Percentiles rank a stretch among this genome's conserved stretches.
phyloP scores from a whole-genome alignment of 106 monocot genomes.

The Agapanthus africanus region DNA sequence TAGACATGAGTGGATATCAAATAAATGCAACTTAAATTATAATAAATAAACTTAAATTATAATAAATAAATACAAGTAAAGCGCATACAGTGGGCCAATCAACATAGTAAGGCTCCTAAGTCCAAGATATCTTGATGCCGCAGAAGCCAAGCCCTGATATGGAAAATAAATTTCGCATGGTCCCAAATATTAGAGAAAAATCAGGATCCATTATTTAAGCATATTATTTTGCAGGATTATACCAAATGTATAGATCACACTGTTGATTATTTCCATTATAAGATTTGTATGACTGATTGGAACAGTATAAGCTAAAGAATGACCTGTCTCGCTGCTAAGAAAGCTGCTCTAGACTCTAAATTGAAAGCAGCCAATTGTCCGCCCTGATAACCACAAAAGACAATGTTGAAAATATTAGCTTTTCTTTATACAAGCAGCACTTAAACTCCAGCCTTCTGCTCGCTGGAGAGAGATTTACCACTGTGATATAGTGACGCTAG shows the following conservation, averaged over 20 bases:
- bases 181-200: background rate
- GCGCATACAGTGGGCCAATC: conserved; percentile 77
- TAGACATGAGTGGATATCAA: background rate
- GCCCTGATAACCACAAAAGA: too few relatives aligned
- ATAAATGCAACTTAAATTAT: background rate
- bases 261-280: background rate
- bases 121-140: conserved; percentile 77
- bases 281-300: background rate
- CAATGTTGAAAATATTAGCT: too few relatives aligned
- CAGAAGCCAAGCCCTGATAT: conserved; percentile 65
- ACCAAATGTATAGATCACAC: background rate
- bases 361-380: conserved; percentile 81
- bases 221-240: background rate
- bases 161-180: background rate
- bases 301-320: conserved; percentile 9
- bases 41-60: background rate
- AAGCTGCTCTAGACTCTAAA: conserved; percentile 71
- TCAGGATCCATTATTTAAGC: background rate
- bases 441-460: too few relatives aligned
- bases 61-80: background rate
- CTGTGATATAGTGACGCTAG: too few relatives aligned
- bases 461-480: too few relatives aligned
- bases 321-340: conserved; percentile 86
- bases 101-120: conserved; percentile 70
- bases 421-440: too few relatives aligned